Evolutionary conservation across 345 rosid species (phyloP), one percentile per base, ranked within the genome.

Genomic region (Raphanus raphanistrum): DNA sequence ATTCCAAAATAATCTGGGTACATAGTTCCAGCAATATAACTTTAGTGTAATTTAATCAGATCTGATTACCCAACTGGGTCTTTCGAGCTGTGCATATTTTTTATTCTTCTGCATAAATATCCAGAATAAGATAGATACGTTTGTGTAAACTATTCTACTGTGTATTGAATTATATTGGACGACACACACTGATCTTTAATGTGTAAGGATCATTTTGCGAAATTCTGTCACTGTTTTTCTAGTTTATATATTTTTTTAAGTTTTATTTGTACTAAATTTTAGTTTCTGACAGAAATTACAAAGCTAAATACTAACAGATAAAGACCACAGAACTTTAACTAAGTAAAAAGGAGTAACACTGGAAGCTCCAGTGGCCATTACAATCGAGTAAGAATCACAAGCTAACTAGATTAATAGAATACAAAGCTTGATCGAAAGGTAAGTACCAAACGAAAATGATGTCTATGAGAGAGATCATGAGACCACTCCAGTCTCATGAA

Each of bases 71-170:
- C 61, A 62, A 68, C 35, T 68, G 45, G 70, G 74, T 61, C 45
- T 50, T 73, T 61, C 63, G 29, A 73, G 82, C 77, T 73, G 78
- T 68, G 69, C 65, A 36, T 12, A 72, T 69, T 73, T 79, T 79
- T 79, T 73, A 73, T 73, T 50, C 74, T 29, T 29, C 50, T 50
- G 72, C 15, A 45, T 13, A 45, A 66, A 72, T 31, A 62, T 78
- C 81, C 58, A 21, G 16, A 15, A 66, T 45, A 66, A 71, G 43
- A 43, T 70, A 71, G 15, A 54, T 55, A 13, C 25, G 48, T 29
- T 55, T 77, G 33, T 64, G 26, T 52, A 68, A 55, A 35, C 63
- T 12, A 43, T 43, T 57, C 15, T 59, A 75, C 70, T 45, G 68
- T 45, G 28, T 60, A 68, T 60, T 13, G 50, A 45, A 60, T 21